Percentiles rank a stretch among this genome's conserved stretches.
phyloP scores from a whole-genome alignment of 176 grass and related monocot species.

The Olyra latifolia region DNA sequence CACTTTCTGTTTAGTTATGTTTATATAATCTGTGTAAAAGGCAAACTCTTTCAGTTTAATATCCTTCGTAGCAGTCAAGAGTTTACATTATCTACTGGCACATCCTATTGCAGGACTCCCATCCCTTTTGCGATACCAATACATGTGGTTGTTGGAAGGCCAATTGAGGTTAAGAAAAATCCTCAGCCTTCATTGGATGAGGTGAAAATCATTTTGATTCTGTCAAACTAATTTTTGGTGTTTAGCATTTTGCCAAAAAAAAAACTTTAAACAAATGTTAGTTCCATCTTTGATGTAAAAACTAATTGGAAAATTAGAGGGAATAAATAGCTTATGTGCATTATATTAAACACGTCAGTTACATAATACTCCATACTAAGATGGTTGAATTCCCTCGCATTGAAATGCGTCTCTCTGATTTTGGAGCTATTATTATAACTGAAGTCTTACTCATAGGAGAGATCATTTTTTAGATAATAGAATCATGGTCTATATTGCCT shows the following conservation, averaged over 20 bases:
- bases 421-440: not conserved
- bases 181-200: slow-evolving; percentile 65
- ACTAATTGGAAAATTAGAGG: not conserved
- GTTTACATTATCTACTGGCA: not conserved
- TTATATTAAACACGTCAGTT: not conserved
- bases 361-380: not conserved
- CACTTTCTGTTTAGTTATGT: not conserved
- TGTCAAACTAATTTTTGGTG: not conserved
- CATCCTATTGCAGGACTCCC: slow-evolving; percentile 58
- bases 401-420: not conserved
- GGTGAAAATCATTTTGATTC: slow-evolving; percentile 50
- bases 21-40: slow-evolving; percentile 1
- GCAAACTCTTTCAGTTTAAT: not conserved
- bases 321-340: not conserved
- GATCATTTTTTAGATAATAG: not conserved
- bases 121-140: slow-evolving; percentile 77
- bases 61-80: not conserved
- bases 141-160: slow-evolving; percentile 77
- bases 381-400: not conserved
- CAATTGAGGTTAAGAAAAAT: slow-evolving; percentile 73
- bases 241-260: not conserved
- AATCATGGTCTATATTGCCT: not conserved
- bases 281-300: not conserved
- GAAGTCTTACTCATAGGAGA: not conserved
- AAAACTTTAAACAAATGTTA: not conserved